Evolutionary conservation across 2,329 filamentous ascomycete genomes (phyloP), one percentile per base, ranked within the genome.

Genomic region (Colletotrichum viniferum): DNA sequence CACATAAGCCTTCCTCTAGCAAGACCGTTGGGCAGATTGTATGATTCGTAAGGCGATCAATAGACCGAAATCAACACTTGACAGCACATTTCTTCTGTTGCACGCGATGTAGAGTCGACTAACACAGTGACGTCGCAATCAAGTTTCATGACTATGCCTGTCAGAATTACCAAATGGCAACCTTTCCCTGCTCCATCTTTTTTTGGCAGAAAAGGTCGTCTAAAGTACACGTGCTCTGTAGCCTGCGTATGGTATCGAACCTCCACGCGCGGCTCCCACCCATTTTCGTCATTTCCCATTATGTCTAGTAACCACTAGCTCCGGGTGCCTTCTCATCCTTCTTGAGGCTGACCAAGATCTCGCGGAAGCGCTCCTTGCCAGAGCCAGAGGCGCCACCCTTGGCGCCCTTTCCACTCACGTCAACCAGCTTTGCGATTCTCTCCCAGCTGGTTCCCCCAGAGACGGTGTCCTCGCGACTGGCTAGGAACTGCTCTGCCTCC

Each of bases 361-460:
- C 96, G 79, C 97, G 93, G 90, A 99, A 98, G 78, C 96, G 95
- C 85, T 97, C 95, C 90, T 99, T 99, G 81, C 96, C 96, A 76
- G 95, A 97, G 61, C 96, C 96, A 76, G 92, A 93, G 58, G 95
- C 96, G 82, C 96, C 96, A 74, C 96, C 96, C 85, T 93, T 94
- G 75, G 91, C 87, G 16, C 96, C 96, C 88, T 98, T 99, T 77
- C 97, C 97, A 81, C 95, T 98, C 78, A 99, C 86, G 85, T 99
- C 97, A n/a, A 98, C 96, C 80, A 99, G 86, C 88, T 98, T 99
- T 28, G 96, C 94, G 82, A 99, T 98, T 79, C 97, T 94, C 87
- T 99, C 97, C 97, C 97, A 99, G 89, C 95, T 98, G 7, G 97
- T 99, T 77, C 97, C 97, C 66, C 97, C 97, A 13, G 95, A 95